A percentile compares a stretch with the other conserved stretches of the same genome.
Evolutionary conservation across 2,329 filamentous ascomycete species (phyloP).

Genomic region (Stemphylium beticola): DNA sequence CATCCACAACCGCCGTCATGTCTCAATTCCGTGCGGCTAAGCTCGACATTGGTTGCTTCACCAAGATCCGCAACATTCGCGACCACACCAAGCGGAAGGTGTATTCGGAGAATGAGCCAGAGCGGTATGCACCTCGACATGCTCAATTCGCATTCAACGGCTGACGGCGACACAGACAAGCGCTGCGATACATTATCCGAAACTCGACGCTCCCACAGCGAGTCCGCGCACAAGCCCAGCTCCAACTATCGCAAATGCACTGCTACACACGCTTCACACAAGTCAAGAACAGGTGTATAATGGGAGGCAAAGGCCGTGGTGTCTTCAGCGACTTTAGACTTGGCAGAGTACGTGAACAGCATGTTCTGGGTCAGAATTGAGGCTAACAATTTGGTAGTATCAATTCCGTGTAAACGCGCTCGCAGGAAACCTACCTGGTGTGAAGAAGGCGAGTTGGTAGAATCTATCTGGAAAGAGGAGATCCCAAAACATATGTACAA

Average conservation of each 20-base stretch:
- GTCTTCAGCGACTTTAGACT: slow-evolving; percentile 93
- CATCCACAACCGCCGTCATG: slow-evolving; percentile 39
- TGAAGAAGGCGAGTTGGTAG: slow-evolving; percentile 97
- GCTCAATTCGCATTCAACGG: slow-evolving; percentile 1
- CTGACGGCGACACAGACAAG: slow-evolving; percentile 69
- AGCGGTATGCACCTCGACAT: slow-evolving; percentile 68
- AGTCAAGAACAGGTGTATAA: slow-evolving; percentile 90
- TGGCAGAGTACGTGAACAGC: slow-evolving; percentile 70
- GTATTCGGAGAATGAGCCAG: slow-evolving; percentile 83
- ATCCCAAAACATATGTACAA: slow-evolving; percentile 16
- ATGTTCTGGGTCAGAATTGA: background rate
- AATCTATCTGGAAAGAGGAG: background rate
- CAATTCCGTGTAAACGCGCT: slow-evolving; percentile 92
- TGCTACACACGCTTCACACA: slow-evolving; percentile 92
- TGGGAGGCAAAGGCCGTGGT: slow-evolving; percentile 88
- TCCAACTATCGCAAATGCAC: slow-evolving; percentile 94
- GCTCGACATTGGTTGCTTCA: slow-evolving; percentile 84
- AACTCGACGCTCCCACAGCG: slow-evolving; percentile 85
- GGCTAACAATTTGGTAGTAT: slow-evolving; percentile 65
- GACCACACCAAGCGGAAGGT: slow-evolving; percentile 97
- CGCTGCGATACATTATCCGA: slow-evolving; percentile 79
- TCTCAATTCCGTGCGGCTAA: slow-evolving; percentile 87
- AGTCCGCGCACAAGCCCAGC: slow-evolving; percentile 87
- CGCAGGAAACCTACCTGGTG: slow-evolving; percentile 83
- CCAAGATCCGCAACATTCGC: slow-evolving; percentile 86